Percentiles rank a stretch among this genome's conserved stretches.
Conservation (phyloP, 208 protist species). For the Naegleria fowleri region DNA sequence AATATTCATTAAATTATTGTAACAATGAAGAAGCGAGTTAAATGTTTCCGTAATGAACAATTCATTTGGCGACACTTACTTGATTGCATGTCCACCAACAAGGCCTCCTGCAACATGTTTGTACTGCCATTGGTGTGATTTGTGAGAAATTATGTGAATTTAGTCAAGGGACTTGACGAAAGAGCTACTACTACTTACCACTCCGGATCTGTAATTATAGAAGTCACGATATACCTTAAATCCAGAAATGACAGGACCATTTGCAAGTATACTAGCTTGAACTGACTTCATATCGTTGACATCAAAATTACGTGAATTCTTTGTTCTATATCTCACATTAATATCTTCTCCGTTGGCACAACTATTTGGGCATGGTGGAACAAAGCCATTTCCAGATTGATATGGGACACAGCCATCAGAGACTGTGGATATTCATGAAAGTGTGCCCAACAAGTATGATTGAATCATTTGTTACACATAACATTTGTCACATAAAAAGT, state of each 20-base stretch:
- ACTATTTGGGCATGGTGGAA: background rate
- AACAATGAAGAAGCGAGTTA: too few species aligned
- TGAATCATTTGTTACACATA: too few species aligned
- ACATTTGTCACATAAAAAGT: too few species aligned
- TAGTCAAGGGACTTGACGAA: too few species aligned
- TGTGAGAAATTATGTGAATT: too few species aligned
- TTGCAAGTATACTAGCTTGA: conserved; percentile 66
- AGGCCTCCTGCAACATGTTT: background rate
- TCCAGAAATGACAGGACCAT: conserved; percentile 72
- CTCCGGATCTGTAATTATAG: background rate
- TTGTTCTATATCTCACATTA: background rate
- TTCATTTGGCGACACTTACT: too few species aligned
- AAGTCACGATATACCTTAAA: background rate
- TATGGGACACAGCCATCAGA: background rate
- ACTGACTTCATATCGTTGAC: conserved; percentile 34
- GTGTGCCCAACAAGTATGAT: too few species aligned
- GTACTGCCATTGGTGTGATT: too few species aligned
- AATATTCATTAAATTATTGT: too few species aligned
- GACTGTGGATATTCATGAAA: background rate
- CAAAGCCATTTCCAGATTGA: background rate
- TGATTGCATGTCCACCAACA: background rate
- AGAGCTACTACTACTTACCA: too few species aligned
- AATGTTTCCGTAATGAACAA: too few species aligned
- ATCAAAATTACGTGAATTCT: background rate
- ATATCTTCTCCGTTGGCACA: background rate